A percentile compares a stretch with the other conserved stretches of the same genome.
Evolutionary conservation across 2,329 filamentous ascomycete species (phyloP).

Genomic region (Leptographium wingfieldii): DNA sequence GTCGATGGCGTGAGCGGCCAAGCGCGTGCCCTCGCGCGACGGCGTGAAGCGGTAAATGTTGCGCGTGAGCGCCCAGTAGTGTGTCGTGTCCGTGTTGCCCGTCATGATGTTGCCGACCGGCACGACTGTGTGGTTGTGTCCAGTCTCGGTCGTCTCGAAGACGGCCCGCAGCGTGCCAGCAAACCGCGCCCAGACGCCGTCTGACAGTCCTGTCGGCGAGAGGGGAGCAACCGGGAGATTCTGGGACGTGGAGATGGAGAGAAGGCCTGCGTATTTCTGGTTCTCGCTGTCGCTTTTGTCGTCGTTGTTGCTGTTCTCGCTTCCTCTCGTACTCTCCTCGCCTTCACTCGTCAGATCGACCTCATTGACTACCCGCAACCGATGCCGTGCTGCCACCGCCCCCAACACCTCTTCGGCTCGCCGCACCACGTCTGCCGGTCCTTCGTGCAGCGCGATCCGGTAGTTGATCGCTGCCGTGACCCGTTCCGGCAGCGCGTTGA

Average conservation of each 20-base stretch:
- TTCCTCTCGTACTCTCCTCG: constrained; percentile 16
- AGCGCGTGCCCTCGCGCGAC: constrained; percentile 19
- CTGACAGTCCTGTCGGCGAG: constrained; percentile 16
- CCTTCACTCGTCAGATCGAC: constrained; percentile 14
- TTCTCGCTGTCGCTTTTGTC: constrained; percentile 18
- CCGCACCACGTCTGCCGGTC: constrained; percentile 32
- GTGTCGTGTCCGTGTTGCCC: constrained; percentile 35
- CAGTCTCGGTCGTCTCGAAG: constrained; percentile 8
- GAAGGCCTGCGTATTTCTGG: constrained; percentile 22
- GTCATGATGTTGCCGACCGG: constrained; percentile 39
- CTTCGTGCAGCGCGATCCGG: constrained; percentile 43
- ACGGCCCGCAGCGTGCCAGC: constrained; percentile 15
- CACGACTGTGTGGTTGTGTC: constrained; percentile 20
- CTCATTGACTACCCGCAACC: constrained; percentile 40
- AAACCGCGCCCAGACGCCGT: constrained; percentile 13
- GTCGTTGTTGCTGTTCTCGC: constrained; percentile 12
- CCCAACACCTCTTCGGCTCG: constrained; percentile 35
- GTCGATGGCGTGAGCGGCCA: constrained; percentile 26
- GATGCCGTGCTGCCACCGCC: constrained; percentile 39
- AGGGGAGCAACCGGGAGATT: constrained; percentile 22
- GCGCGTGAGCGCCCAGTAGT: constrained; percentile 26
- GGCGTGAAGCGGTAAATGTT: constrained; percentile 38
- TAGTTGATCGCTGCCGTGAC: constrained; percentile 45
- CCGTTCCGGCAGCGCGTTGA: constrained; percentile 53
- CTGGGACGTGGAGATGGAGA: constrained; percentile 21